A percentile compares a stretch with the other conserved stretches of the same genome.
Conservation (phyloP, 805 yeast species). For the Candida nonsorbophila region DNA sequence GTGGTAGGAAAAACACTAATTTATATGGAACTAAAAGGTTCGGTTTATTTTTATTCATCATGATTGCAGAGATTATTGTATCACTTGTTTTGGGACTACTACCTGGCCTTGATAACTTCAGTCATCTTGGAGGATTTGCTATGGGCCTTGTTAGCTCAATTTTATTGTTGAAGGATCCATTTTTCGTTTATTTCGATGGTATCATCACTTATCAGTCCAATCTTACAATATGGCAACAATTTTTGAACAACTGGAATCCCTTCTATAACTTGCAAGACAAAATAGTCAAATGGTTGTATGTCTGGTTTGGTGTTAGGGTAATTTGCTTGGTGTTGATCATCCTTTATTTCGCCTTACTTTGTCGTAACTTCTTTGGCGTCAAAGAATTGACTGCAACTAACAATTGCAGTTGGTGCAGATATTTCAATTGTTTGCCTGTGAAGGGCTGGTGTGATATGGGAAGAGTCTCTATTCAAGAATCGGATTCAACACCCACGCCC, state of each 20-base stretch:
- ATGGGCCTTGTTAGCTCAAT: conserved; percentile 51
- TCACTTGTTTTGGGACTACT: conserved; percentile 59
- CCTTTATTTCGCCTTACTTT: conserved; percentile 46
- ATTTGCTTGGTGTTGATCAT: conserved; percentile 40
- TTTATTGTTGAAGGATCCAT: conserved; percentile 52
- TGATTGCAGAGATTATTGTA: conserved; percentile 53
- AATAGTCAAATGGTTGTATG: conserved; percentile 32
- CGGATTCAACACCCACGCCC: not conserved
- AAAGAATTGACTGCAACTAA: conserved; percentile 36
- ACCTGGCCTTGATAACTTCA: conserved; percentile 72
- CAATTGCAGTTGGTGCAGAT: conserved; percentile 68
- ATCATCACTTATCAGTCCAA: conserved; percentile 28
- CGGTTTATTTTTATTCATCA: conserved; percentile 37
- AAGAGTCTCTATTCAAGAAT: conserved; percentile 19
- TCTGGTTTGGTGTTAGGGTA: conserved; percentile 50
- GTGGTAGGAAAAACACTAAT: conserved; percentile 47
- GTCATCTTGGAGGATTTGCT: conserved; percentile 72
- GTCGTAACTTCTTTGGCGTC: conserved; percentile 38
- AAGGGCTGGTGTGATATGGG: conserved; percentile 64
- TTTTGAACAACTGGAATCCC: conserved; percentile 37
- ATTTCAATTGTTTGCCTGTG: conserved; percentile 65
- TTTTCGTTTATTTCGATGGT: conserved; percentile 37
- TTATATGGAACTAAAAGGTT: conserved; percentile 43
- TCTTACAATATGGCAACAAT: conserved; percentile 25
- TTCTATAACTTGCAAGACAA: conserved; percentile 27